Evolutionary conservation across 1,284 basidiomycete species (phyloP).

Genomic region (Papiliotrema flavescens): DNA sequence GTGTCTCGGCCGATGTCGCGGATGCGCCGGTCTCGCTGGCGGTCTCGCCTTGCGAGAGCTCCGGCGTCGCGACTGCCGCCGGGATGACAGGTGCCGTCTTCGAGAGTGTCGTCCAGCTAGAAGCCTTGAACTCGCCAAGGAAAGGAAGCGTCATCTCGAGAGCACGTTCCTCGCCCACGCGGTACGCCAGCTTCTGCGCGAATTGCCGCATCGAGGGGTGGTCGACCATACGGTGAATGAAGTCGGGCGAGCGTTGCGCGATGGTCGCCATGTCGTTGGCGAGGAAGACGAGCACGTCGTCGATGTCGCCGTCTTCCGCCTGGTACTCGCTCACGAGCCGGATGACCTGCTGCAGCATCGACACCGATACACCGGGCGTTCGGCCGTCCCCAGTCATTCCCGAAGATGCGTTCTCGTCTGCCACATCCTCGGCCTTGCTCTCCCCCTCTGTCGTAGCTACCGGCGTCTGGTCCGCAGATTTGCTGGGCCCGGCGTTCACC

Average conservation of each 20-base stretch:
- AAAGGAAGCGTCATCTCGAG: conserved; percentile 15
- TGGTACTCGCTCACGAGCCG: neutral
- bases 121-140: conserved; percentile 11
- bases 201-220: conserved; percentile 47
- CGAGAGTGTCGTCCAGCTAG: neutral
- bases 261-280: neutral
- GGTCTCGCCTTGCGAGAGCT: conserved; percentile 9
- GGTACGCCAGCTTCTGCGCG: conserved; percentile 9
- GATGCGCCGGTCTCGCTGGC: neutral
- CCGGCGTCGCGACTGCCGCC: neutral
- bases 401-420: neutral
- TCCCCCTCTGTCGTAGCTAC: too few species aligned
- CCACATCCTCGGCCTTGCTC: neutral
- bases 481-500: too few species aligned
- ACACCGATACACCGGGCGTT: too few species aligned
- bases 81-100: too few species aligned
- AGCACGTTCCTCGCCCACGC: conserved; percentile 42
- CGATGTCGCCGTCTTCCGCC: conserved; percentile 1
- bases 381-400: too few species aligned
- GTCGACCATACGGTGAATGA: neutral
- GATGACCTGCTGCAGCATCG: too few species aligned
- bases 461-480: too few species aligned
- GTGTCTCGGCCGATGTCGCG: conserved; percentile 7
- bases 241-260: neutral
- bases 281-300: neutral